phyloP scores from a whole-genome alignment of 768 basidiomycete species.

The Tricholoma hemisulphureum region DNA sequence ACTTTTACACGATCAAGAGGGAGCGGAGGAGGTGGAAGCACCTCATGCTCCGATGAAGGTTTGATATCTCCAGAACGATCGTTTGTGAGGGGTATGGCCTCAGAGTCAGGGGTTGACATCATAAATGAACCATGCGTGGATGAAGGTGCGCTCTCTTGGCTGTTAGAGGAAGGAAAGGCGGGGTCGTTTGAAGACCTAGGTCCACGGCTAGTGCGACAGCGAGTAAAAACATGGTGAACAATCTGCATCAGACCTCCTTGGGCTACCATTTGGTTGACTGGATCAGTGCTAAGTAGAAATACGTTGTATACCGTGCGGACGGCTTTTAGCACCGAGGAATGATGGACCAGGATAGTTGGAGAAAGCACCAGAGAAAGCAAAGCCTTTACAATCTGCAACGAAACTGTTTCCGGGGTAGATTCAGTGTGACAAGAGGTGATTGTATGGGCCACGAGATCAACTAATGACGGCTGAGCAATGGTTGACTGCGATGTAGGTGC shows the following conservation, averaged over 20 bases:
- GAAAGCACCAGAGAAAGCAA: constrained; percentile 88
- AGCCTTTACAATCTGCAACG: constrained; percentile 95
- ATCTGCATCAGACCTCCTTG: constrained; percentile 98
- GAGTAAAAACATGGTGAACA: constrained; percentile 93
- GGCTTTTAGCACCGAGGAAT: constrained; percentile 92
- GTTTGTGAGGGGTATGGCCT: neutral
- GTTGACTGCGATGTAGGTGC: constrained; percentile 45
- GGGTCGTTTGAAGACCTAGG: constrained; percentile 19
- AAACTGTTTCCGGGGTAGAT: constrained; percentile 84
- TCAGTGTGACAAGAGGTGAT: constrained; percentile 92
- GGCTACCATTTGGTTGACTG: constrained; percentile 96
- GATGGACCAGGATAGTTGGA: constrained; percentile 84
- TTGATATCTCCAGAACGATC: constrained; percentile 1
- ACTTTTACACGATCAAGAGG: constrained; percentile 1
- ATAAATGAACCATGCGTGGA: constrained; percentile 13
- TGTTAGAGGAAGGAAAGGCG: constrained; percentile 11
- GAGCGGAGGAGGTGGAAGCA: constrained; percentile 7
- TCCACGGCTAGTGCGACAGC: constrained; percentile 52
- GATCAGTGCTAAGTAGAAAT: constrained; percentile 85
- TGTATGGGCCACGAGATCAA: constrained; percentile 92
- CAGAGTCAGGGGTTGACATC: constrained; percentile 11
- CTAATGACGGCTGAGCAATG: constrained; percentile 68
- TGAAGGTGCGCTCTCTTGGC: constrained; percentile 18
- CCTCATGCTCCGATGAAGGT: neutral
- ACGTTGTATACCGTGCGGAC: constrained; percentile 98